Percentiles rank a stretch among this genome's conserved stretches.
These are phyloP conservation scores for Marasmius tenuissimus DNA, from an alignment of 1,284 basidiomycete genomes.

Conservation along the genomic window DNA sequence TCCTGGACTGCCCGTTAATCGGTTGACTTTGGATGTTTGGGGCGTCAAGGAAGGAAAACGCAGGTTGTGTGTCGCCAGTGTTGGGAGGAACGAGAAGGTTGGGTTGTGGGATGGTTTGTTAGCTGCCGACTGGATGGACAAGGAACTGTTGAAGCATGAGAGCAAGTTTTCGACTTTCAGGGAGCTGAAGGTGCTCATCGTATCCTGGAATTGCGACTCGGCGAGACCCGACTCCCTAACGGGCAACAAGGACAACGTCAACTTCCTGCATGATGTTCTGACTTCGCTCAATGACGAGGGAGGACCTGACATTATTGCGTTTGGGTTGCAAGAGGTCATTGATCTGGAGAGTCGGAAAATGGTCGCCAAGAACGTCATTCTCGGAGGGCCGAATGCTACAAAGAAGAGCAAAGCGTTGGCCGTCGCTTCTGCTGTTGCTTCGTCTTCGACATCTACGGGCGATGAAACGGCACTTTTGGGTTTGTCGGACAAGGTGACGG, in stretches of 20 bases:
- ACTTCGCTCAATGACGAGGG: constrained; percentile 51
- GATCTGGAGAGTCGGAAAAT: constrained; percentile 91
- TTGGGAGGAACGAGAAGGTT: constrained; percentile 76
- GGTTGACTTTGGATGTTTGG: constrained; percentile 70
- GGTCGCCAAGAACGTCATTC: constrained; percentile 85
- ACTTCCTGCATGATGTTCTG: constrained; percentile 74
- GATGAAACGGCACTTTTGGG: constrained; percentile 27
- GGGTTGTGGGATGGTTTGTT: constrained; percentile 91
- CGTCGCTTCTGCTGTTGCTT: constrained; percentile 4
- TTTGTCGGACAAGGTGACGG: constrained; percentile 78
- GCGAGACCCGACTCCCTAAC: constrained; percentile 76
- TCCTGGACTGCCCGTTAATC: constrained; percentile 73
- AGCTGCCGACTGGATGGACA: constrained; percentile 86
- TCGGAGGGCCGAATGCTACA: constrained; percentile 54
- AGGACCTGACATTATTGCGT: constrained; percentile 85
- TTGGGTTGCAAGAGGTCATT: constrained; percentile 95
- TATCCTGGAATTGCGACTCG: constrained; percentile 95
- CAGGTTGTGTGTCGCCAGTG: constrained; percentile 72
- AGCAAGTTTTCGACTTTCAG: constrained; percentile 79
- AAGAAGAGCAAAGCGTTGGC: constrained; percentile 9
- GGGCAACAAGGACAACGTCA: constrained; percentile 61
- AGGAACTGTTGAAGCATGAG: constrained; percentile 76
- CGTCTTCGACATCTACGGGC: background rate
- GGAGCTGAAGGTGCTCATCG: constrained; percentile 76
- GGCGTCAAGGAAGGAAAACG: constrained; percentile 61